Conservation (phyloP, 2,329 filamentous ascomycete genomes). For the Alternaria sp. region DNA sequence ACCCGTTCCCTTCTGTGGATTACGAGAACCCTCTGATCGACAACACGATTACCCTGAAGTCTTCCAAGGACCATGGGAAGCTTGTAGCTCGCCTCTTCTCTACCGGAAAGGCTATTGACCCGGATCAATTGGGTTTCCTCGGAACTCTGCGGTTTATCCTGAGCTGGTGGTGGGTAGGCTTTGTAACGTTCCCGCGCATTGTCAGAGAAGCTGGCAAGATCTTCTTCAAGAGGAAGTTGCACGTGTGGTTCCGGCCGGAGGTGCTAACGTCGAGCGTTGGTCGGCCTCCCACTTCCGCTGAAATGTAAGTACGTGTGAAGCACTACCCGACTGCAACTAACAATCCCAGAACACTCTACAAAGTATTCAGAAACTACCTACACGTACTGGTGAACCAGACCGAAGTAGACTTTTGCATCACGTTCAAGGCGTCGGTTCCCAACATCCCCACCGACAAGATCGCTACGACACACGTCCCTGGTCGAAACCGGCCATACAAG, state of each 20-base stretch:
- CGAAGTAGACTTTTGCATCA: conserved; percentile 55
- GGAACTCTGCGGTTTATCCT: conserved; percentile 58
- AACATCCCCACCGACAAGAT: conserved; percentile 23
- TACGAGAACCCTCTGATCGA: conserved; percentile 55
- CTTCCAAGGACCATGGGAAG: conserved; percentile 66
- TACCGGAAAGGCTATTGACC: conserved; percentile 58
- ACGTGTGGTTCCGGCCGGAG: conserved; percentile 71
- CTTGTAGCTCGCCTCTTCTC: conserved; percentile 67
- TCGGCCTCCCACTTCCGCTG: conserved; percentile 59
- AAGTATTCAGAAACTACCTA: conserved; percentile 50
- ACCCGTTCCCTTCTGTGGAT: conserved; percentile 49
- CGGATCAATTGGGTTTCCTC: conserved; percentile 51
- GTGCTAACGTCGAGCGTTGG: conserved; percentile 63
- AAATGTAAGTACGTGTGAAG: conserved; percentile 45
- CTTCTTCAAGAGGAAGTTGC: conserved; percentile 63
- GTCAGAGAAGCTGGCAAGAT: conserved; percentile 65
- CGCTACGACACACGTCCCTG: conserved; percentile 25
- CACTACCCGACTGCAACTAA: conserved; percentile 11
- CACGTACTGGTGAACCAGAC: conserved; percentile 58
- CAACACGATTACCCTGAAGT: conserved; percentile 66
- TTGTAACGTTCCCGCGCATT: conserved; percentile 71
- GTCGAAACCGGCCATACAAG: conserved; percentile 25
- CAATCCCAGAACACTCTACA: conserved; percentile 38
- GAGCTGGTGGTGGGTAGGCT: conserved; percentile 71
- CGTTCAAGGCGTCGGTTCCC: conserved; percentile 61